phyloP scores from a whole-genome alignment of 2,329 filamentous ascomycete species.

The Trichoderma breve region DNA sequence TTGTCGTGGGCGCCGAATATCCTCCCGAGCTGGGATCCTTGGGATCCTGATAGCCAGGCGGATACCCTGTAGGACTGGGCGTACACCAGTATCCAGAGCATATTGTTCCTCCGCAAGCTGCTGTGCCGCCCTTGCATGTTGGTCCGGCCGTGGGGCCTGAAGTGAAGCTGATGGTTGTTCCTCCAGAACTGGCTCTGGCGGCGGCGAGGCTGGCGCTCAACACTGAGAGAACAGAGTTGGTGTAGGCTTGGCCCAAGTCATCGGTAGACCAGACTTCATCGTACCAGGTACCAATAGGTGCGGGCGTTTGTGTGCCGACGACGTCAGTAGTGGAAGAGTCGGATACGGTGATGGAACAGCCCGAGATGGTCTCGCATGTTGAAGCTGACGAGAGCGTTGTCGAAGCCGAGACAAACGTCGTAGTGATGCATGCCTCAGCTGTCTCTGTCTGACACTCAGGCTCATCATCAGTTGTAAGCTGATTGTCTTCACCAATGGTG shows the following conservation, averaged over 20 bases:
- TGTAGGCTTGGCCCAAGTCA: neutral
- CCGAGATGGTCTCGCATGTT: neutral
- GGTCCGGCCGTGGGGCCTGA: neutral
- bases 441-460: neutral
- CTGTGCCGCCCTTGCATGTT: neutral
- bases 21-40: neutral
- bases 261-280: neutral
- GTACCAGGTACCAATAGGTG: neutral
- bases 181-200: neutral
- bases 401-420: neutral
- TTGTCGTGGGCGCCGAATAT: neutral
- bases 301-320: neutral
- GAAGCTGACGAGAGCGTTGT: neutral
- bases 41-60: neutral
- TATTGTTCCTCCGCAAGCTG: neutral
- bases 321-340: neutral
- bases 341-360: neutral
- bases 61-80: neutral
- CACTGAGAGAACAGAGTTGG: neutral
- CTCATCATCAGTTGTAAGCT: neutral
- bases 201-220: neutral
- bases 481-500: neutral
- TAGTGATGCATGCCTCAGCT: neutral
- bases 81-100: neutral
- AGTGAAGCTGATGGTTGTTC: neutral